These are phyloP conservation scores for Pichia sp. DNA, from an alignment of 1,139 yeast species.

Conservation along the genomic window DNA sequence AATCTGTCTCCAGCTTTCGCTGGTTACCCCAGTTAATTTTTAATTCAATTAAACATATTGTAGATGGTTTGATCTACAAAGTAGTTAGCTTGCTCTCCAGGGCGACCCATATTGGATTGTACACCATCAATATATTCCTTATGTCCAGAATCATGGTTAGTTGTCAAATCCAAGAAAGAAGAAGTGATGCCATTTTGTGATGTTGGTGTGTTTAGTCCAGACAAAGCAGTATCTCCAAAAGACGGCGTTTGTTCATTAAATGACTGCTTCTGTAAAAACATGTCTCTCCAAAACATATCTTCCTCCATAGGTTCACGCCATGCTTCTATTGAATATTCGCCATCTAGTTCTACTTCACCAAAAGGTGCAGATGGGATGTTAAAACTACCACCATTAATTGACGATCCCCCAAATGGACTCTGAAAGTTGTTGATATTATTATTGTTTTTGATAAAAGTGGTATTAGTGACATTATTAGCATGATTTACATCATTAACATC, in stretches of 20 bases:
- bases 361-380: background rate
- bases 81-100: slow-evolving; percentile 2
- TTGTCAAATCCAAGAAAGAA: too few species aligned
- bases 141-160: too few species aligned
- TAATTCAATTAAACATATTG: slow-evolving; percentile 17
- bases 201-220: too few species aligned
- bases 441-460: background rate
- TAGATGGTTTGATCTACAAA: slow-evolving; percentile 18
- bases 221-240: background rate
- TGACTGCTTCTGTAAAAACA: slow-evolving; percentile 4
- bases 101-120: background rate
- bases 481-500: background rate
- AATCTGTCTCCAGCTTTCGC: background rate
- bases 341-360: background rate
- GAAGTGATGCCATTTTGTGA: too few species aligned
- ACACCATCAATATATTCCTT: too few species aligned
- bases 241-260: too few species aligned
- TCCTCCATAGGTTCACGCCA: slow-evolving; percentile 8
- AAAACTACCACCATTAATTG: background rate
- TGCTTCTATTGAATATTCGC: background rate
- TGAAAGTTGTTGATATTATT: too few species aligned
- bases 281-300: slow-evolving; percentile 11
- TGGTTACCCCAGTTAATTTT: too few species aligned
- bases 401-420: too few species aligned
- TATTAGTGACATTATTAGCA: background rate